A percentile compares a stretch with the other conserved stretches of the same genome.
Evolutionary conservation across 345 rosid genomes (phyloP).

Genomic region (Corchorus capsularis): DNA sequence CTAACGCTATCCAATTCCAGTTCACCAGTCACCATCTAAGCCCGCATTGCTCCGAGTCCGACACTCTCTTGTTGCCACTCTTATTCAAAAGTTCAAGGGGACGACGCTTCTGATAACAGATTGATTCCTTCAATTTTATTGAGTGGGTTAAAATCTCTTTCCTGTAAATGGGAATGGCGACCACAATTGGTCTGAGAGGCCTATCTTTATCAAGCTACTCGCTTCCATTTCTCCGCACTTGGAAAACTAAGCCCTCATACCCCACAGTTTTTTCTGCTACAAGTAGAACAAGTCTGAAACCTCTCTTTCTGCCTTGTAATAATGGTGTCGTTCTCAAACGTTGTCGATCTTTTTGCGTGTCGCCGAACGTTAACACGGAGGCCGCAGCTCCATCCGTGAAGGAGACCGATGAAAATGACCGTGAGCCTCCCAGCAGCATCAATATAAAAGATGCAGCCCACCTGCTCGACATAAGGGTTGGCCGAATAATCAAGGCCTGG

Average conservation of each 20-base stretch:
- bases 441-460: constrained; percentile 57
- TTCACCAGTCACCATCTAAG: no score
- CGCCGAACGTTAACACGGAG: constrained; percentile 10
- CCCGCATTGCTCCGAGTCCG: no score
- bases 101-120: no score
- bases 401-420: neutral
- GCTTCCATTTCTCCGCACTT: constrained; percentile 5
- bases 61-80: no score
- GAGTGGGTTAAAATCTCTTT: neutral
- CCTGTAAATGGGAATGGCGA: neutral
- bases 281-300: neutral
- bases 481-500: constrained; percentile 82
- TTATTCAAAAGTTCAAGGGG: no score
- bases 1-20: no score
- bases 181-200: constrained; percentile 18
- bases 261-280: neutral
- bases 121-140: no score
- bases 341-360: constrained; percentile 4
- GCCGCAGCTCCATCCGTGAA: neutral
- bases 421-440: constrained; percentile 1
- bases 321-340: neutral
- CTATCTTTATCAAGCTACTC: constrained; percentile 12
- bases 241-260: neutral
- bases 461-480: constrained; percentile 84
- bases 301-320: neutral